Conservation (phyloP, 2,329 filamentous ascomycete genomes). For the Neopestalotiopsis rosae region DNA sequence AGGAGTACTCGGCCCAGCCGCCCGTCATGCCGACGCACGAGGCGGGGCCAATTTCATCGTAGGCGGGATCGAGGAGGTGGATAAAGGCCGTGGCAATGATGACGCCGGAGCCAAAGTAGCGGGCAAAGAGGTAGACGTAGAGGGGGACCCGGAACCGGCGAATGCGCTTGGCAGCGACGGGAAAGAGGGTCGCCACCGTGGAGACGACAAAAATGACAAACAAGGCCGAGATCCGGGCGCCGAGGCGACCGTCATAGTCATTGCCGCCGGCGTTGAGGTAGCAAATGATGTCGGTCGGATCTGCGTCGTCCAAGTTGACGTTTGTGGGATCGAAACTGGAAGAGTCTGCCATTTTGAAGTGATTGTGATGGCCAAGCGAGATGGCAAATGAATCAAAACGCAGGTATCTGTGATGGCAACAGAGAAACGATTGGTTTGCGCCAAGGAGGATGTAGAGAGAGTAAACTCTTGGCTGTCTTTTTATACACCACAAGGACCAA, state of each 20-base stretch:
- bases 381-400: neutral
- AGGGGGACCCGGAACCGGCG: slow-evolving; percentile 68
- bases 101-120: slow-evolving; percentile 92
- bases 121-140: slow-evolving; percentile 82
- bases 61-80: slow-evolving; percentile 82
- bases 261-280: slow-evolving; percentile 47
- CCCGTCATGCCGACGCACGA: slow-evolving; percentile 19
- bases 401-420: neutral
- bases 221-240: slow-evolving; percentile 80
- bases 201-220: slow-evolving; percentile 85
- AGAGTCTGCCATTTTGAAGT: neutral
- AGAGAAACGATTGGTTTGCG: no score
- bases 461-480: no score
- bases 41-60: slow-evolving; percentile 67
- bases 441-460: no score
- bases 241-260: slow-evolving; percentile 71
- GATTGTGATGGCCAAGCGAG: neutral
- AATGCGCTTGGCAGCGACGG: slow-evolving; percentile 70
- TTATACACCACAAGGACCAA: no score
- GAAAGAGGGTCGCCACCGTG: slow-evolving; percentile 72
- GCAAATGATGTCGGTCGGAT: slow-evolving; percentile 2
- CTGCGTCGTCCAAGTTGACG: neutral
- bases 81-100: slow-evolving; percentile 94
- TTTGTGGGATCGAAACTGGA: neutral
- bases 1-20: slow-evolving; percentile 65